Evolutionary conservation across 257 asterid genomes (phyloP), one percentile per base, ranked within the genome.

Genomic region (Jacaranda copaia): DNA sequence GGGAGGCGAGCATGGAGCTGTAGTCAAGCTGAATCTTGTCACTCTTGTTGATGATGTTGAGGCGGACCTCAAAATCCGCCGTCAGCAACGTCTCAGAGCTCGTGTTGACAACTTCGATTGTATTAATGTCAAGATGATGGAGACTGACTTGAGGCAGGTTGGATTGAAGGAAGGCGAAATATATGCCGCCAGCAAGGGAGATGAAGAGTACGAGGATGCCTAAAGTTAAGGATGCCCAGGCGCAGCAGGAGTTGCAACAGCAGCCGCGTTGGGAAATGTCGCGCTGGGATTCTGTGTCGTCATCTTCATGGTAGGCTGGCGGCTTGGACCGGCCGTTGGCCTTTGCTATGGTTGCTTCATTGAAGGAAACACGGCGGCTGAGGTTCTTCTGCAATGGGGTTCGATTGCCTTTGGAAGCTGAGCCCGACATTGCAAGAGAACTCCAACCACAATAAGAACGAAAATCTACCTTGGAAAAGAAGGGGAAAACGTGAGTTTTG

Each of bases 341-440:
- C 46, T 36, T 64, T 0, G 75, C 6, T 65, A 79, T 35, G 43
- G 81, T 74, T 32, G 74, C 66, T 56, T 85, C 87, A 45, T 80
- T 77, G 83, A 77, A 80, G 61, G 89, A 85, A 16, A 83, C 85
- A 46, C 85, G 87, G 73, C 84, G 89, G 82, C 84, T 83, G 72
- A 71, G 83, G 81, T 60, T 85, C 81, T 81, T 85, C 64, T 80
- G 85, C 64, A 71, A 56, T 13, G 67, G 73, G 52, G 70, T 53
- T 15, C 20, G 61, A 61, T 32, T 32, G 57, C 40, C 38, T 46
- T 52, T 72, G 7, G 79, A 36, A 36, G 81, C 15, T 20, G 83
- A 61, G 16, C 63, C 72, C 74, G 78, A 77, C 87, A 83, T 85
- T 38, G 79, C 61, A 74, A 70, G 76, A 65, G 76, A 53, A 75